Evolutionary conservation across 1,284 basidiomycete genomes (phyloP).

Genomic region (Malassezia restricta): DNA sequence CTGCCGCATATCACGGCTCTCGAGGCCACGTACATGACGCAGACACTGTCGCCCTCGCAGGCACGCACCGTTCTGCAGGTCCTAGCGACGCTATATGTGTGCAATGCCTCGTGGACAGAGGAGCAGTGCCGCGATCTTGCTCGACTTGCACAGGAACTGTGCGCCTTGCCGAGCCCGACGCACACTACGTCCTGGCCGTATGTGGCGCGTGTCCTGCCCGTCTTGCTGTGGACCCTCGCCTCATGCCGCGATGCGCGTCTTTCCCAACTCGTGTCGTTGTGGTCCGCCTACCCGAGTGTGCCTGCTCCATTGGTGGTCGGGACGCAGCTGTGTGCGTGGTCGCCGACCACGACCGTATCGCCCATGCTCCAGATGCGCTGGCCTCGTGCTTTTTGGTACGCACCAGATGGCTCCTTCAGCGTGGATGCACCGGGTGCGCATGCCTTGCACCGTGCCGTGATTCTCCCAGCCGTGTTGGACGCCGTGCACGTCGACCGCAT

Average conservation of each 20-base stretch:
- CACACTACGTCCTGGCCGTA: not conserved
- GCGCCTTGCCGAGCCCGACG: not conserved
- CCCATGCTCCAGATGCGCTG: not conserved
- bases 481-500: constrained; percentile 1
- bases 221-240: constrained; percentile 4
- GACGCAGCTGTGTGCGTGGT: constrained; percentile 6
- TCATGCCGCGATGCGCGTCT: not conserved
- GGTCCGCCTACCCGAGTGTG: not conserved
- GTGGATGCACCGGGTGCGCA: constrained; percentile 1
- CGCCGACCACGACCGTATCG: not conserved
- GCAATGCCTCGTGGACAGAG: not conserved
- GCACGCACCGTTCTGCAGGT: constrained; percentile 2
- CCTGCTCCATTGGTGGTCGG: not conserved
- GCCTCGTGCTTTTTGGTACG: constrained; percentile 5
- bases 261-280: not conserved
- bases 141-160: not conserved
- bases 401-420: not conserved
- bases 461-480: not conserved
- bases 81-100: constrained; percentile 4
- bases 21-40: not conserved
- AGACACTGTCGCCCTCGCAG: not conserved
- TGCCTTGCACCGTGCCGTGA: not conserved
- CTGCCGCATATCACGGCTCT: not conserved
- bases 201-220: constrained; percentile 1
- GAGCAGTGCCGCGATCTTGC: not conserved